Percentiles rank a stretch among this genome's conserved stretches.
phyloP scores from a whole-genome alignment of 2,329 filamentous ascomycete species.

The Cyphellophora attinorum region DNA sequence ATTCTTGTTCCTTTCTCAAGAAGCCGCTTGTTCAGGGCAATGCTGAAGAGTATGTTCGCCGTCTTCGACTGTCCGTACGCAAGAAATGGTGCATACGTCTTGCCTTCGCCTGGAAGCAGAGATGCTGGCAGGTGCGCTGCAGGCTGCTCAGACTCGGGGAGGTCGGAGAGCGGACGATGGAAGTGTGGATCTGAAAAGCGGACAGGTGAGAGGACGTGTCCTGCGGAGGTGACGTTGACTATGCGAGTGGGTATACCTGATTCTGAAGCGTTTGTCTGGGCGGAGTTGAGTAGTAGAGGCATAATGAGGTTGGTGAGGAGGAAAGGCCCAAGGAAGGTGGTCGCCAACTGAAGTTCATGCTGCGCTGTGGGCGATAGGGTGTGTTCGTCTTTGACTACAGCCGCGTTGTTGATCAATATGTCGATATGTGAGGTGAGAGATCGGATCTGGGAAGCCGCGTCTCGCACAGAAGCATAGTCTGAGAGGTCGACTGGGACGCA shows the following conservation, averaged over 20 bases:
- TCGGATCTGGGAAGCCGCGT: slow-evolving; percentile 24
- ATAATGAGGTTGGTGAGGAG: slow-evolving; percentile 33
- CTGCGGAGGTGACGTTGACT: slow-evolving; percentile 18
- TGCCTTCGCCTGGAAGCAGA: not conserved
- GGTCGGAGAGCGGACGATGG: slow-evolving; percentile 17
- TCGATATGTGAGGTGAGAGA: slow-evolving; percentile 24
- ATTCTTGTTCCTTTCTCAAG: slow-evolving; percentile 28
- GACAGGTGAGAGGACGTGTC: slow-evolving; percentile 21
- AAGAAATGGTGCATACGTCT: slow-evolving; percentile 25
- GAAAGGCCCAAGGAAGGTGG: slow-evolving; percentile 31
- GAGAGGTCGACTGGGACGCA: slow-evolving; percentile 26
- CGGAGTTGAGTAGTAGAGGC: slow-evolving; percentile 23
- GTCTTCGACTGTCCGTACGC: slow-evolving; percentile 40
- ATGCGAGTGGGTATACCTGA: slow-evolving; percentile 12
- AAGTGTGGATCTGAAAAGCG: slow-evolving; percentile 27
- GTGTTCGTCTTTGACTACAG: slow-evolving; percentile 26
- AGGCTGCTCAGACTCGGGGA: slow-evolving; percentile 8
- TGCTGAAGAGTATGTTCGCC: slow-evolving; percentile 35
- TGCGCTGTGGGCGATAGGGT: slow-evolving; percentile 20
- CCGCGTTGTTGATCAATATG: slow-evolving; percentile 37
- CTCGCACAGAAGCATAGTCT: slow-evolving; percentile 23
- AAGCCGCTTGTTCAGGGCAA: slow-evolving; percentile 31
- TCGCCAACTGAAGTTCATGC: slow-evolving; percentile 30
- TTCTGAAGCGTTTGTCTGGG: slow-evolving; percentile 9
- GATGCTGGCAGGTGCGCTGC: slow-evolving; percentile 3